Percentiles rank a stretch among this genome's conserved stretches.
These are phyloP conservation scores for Leptographium procerum DNA, from an alignment of 2,329 filamentous ascomycete genomes.

Conservation along the genomic window DNA sequence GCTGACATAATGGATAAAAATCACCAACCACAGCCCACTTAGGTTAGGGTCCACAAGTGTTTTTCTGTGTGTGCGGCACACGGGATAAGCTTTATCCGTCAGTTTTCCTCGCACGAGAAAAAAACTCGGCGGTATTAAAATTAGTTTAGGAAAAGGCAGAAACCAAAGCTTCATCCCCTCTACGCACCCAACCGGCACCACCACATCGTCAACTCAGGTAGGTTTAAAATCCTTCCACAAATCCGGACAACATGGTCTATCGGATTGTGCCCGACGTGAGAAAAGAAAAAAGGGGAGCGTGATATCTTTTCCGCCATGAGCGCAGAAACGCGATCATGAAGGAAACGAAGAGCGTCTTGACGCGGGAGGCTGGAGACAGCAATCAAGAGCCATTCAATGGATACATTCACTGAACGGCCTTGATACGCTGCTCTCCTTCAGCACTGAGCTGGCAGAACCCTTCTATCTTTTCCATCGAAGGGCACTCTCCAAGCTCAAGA, in stretches of 20 bases:
- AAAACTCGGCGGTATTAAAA: conserved; percentile 1
- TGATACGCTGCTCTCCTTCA: conserved; percentile 55
- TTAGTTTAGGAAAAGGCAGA: not conserved
- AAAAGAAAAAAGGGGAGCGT: conserved; percentile 1
- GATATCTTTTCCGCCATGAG: not conserved
- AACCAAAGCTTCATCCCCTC: not conserved
- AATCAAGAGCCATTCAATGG: conserved; percentile 36
- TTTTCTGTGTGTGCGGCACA: conserved; percentile 5
- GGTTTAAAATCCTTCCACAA: not conserved
- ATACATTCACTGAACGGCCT: conserved; percentile 2
- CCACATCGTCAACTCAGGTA: conserved; percentile 6
- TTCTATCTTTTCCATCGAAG: conserved; percentile 34
- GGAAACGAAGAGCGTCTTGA: conserved; percentile 1
- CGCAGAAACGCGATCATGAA: not conserved
- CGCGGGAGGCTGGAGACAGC: conserved; percentile 45
- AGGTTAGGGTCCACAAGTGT: conserved; percentile 12
- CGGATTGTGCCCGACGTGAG: conserved; percentile 18
- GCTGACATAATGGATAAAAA: not conserved
- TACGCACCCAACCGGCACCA: not conserved
- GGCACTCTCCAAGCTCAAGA: conserved; percentile 59
- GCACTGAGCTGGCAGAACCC: conserved; percentile 61
- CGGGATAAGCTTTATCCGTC: conserved; percentile 9
- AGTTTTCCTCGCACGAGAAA: conserved; percentile 9
- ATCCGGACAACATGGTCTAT: conserved; percentile 6
- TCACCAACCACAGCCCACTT: conserved; percentile 1